Conservation (phyloP, 2,329 filamentous ascomycete genomes). For the Epichloe scottii region DNA sequence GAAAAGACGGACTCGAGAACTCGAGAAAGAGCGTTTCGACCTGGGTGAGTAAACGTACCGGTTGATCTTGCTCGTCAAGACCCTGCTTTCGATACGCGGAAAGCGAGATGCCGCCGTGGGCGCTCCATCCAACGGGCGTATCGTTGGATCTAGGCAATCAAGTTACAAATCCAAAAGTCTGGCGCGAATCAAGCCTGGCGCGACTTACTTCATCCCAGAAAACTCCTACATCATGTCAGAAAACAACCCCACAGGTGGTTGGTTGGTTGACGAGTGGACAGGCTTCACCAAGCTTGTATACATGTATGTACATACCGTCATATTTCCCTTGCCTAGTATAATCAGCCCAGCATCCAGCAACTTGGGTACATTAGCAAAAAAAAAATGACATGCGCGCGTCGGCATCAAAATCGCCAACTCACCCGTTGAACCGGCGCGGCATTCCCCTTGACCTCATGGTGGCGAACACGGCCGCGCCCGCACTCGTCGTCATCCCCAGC, state of each 20-base stretch:
- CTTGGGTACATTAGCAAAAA: not conserved
- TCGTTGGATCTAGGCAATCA: not conserved
- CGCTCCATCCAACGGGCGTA: not conserved
- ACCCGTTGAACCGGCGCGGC: not conserved
- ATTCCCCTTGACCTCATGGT: not conserved
- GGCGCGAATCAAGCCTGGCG: no score
- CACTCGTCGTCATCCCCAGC: not conserved
- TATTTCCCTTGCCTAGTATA: not conserved
- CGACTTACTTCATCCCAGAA: not conserved
- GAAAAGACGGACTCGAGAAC: no score
- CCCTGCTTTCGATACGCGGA: not conserved
- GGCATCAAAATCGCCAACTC: not conserved
- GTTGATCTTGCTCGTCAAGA: not conserved
- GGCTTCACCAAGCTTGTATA: no score
- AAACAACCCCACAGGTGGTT: no score
- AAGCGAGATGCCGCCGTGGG: not conserved
- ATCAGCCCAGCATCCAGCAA: not conserved
- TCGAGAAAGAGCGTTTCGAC: no score
- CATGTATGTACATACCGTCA: not conserved
- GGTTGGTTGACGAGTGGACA: no score
- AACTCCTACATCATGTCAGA: not conserved
- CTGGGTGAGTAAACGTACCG: not conserved
- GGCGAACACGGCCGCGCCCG: not conserved
- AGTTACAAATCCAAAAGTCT: no score
- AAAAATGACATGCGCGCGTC: no score